Evolutionary conservation across 805 yeast species (phyloP).

Genomic region (Helenozyma rhizophorensis): DNA sequence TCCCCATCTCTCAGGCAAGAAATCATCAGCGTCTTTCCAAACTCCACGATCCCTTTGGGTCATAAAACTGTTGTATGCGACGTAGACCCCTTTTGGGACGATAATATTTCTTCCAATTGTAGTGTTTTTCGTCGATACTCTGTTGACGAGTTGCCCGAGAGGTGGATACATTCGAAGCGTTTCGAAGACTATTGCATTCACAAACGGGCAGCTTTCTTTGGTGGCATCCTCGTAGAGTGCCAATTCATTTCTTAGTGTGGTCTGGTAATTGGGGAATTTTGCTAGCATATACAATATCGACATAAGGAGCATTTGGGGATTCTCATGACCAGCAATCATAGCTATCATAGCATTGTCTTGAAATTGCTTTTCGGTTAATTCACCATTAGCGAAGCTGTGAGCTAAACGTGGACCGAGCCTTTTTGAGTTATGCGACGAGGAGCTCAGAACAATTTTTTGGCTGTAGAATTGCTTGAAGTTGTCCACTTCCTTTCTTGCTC

Average conservation of each 20-base stretch:
- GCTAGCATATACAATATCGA: slow-evolving; percentile 45
- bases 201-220: slow-evolving; percentile 14
- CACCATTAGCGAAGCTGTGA: slow-evolving; percentile 32
- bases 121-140: slow-evolving; percentile 37
- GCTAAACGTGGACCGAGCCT: slow-evolving; percentile 26
- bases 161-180: slow-evolving; percentile 53
- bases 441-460: slow-evolving; percentile 18
- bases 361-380: slow-evolving; percentile 43
- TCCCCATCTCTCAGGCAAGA: slow-evolving; percentile 54
- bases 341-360: slow-evolving; percentile 52
- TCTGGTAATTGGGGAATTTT: slow-evolving; percentile 35
- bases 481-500: slow-evolving; percentile 37
- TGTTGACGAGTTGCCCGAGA: slow-evolving; percentile 51
- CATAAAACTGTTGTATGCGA: slow-evolving; percentile 53
- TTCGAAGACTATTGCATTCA: slow-evolving; percentile 40
- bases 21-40: slow-evolving; percentile 44
- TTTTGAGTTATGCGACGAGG: slow-evolving; percentile 32
- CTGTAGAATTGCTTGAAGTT: slow-evolving; percentile 16
- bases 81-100: slow-evolving; percentile 48
- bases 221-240: background rate
- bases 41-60: slow-evolving; percentile 41
- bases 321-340: slow-evolving; percentile 61
- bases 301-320: slow-evolving; percentile 50
- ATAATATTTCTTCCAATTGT: slow-evolving; percentile 37
- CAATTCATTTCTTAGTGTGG: slow-evolving; percentile 20